A percentile compares a stretch with the other conserved stretches of the same genome.
phyloP scores from a whole-genome alignment of 169 alveolate species.

The Plasmodium berghei region DNA sequence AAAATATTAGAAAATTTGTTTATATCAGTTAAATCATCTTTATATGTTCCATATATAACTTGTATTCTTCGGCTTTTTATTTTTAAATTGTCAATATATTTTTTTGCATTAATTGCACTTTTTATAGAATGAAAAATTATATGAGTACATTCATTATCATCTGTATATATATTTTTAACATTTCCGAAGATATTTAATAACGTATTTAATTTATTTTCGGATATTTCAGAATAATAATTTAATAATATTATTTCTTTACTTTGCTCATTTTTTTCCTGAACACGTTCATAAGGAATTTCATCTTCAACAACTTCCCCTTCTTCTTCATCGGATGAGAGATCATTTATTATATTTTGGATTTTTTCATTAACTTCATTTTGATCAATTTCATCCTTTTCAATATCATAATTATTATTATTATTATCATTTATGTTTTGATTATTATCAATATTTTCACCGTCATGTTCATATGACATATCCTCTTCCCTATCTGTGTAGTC shows the following conservation, averaged over 20 bases:
- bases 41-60: slow-evolving; percentile 25
- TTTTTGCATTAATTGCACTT: slow-evolving; percentile 57
- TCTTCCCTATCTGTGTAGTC: background rate
- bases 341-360: slow-evolving; percentile 17
- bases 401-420: background rate
- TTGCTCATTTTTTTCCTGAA: slow-evolving; percentile 33
- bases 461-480: background rate
- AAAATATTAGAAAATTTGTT: background rate
- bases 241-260: slow-evolving; percentile 43
- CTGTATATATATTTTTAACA: slow-evolving; percentile 12
- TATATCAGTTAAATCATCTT: background rate
- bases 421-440: background rate
- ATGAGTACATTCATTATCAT: slow-evolving; percentile 60
- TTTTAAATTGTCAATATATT: slow-evolving; percentile 33
- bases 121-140: slow-evolving; percentile 4
- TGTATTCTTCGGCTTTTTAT: slow-evolving; percentile 65
- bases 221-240: slow-evolving; percentile 33
- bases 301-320: slow-evolving; percentile 75
- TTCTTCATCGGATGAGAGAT: slow-evolving; percentile 60
- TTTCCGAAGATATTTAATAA: slow-evolving; percentile 39
- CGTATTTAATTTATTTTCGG: slow-evolving; percentile 8
- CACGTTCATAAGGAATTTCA: slow-evolving; percentile 71
- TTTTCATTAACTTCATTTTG: slow-evolving; percentile 17
- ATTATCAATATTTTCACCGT: background rate
- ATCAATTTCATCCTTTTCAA: too few species aligned